A percentile compares a stretch with the other conserved stretches of the same genome.
Conservation (phyloP, 2,329 filamentous ascomycete species). For the Sclerotinia nivalis region DNA sequence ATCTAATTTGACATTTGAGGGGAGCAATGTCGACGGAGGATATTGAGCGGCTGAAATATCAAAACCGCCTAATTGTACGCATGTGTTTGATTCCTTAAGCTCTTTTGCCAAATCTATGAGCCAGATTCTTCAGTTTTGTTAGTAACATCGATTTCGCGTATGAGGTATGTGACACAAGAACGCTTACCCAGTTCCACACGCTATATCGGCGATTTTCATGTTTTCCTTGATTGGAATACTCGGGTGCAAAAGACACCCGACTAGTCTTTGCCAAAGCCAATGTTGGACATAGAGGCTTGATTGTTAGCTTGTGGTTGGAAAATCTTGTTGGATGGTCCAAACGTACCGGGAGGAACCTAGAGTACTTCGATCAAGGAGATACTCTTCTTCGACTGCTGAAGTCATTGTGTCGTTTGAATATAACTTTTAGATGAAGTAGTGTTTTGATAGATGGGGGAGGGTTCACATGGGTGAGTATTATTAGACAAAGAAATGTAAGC, state of each 20-base stretch:
- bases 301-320: background rate
- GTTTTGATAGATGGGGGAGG: background rate
- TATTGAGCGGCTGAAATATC: slow-evolving; percentile 15
- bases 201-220: slow-evolving; percentile 18
- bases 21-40: background rate
- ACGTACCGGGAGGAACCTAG: slow-evolving; percentile 15
- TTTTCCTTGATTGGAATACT: slow-evolving; percentile 1
- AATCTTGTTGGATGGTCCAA: background rate
- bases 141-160: background rate
- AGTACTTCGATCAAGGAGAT: slow-evolving; percentile 3
- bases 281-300: slow-evolving; percentile 17
- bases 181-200: slow-evolving; percentile 19
- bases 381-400: background rate
- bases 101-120: slow-evolving; percentile 20
- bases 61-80: slow-evolving; percentile 7
- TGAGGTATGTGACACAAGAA: background rate
- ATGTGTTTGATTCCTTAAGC: background rate
- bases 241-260: slow-evolving; percentile 8
- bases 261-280: slow-evolving; percentile 16
- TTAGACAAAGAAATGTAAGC: too few relatives aligned
- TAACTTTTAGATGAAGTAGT: background rate
- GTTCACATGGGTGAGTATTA: background rate
- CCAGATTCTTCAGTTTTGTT: slow-evolving; percentile 14
- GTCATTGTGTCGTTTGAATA: background rate
- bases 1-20: slow-evolving; percentile 11